These are phyloP conservation scores for Zoysia pacifica DNA, from an alignment of 176 grass and related monocot species.

Conservation along the genomic window DNA sequence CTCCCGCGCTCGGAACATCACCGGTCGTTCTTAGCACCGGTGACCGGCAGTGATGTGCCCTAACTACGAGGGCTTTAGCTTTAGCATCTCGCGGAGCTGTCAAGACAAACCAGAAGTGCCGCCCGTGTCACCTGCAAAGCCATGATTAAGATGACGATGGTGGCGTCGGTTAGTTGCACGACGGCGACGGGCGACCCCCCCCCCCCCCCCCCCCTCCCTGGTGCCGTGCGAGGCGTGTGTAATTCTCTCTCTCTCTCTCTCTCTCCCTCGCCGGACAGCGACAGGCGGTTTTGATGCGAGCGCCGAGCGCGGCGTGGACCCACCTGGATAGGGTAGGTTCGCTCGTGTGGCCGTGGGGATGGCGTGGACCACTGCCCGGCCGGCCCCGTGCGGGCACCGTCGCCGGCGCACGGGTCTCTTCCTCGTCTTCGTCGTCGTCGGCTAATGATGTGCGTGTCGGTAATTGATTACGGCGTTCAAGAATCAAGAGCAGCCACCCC, in stretches of 20 bases:
- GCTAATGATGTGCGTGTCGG: slow-evolving; percentile 46
- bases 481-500: not conserved
- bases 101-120: not conserved
- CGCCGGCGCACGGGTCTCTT: not conserved
- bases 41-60: not conserved
- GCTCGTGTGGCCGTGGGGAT: not conserved
- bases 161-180: not conserved
- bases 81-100: not conserved
- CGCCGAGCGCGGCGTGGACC: not conserved
- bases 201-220: too few species aligned
- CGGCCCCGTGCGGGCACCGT: too few species aligned
- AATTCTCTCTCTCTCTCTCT: not conserved
- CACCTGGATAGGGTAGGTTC: not conserved
- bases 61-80: not conserved
- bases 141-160: not conserved
- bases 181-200: too few species aligned
- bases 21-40: not conserved
- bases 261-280: not conserved
- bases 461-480: slow-evolving; percentile 37
- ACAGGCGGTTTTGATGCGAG: not conserved
- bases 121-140: not conserved
- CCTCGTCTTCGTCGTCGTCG: not conserved
- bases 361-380: slow-evolving; percentile 4
- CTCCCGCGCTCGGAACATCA: not conserved
- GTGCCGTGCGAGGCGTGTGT: slow-evolving; percentile 1